phyloP scores from a whole-genome alignment of 768 basidiomycete species.

The Collybia nuda region DNA sequence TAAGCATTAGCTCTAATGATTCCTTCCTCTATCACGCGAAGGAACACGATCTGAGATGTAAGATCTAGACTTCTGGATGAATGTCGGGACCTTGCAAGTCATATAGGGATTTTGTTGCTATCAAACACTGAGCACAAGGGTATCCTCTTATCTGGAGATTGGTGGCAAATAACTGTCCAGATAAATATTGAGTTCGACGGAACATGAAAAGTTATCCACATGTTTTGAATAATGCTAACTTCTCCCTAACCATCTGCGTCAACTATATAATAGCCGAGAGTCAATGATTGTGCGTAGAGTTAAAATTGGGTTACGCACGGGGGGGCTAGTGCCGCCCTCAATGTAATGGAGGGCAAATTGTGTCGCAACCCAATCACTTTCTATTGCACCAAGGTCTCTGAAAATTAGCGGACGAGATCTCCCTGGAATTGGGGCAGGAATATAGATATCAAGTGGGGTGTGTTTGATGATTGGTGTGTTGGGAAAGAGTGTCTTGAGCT shows the following conservation, averaged over 20 bases:
- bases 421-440: conserved; percentile 55
- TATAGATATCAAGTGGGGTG: conserved; percentile 65
- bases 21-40: too few species aligned
- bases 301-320: conserved; percentile 43
- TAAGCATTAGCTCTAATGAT: too few species aligned
- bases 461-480: conserved; percentile 67
- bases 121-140: too few species aligned
- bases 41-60: too few species aligned
- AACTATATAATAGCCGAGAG: too few species aligned
- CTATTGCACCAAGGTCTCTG: conserved; percentile 71
- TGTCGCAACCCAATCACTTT: conserved; percentile 72
- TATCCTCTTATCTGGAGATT: too few species aligned
- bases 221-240: not conserved
- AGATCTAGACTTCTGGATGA: too few species aligned
- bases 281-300: not conserved
- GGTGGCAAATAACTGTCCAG: too few species aligned
- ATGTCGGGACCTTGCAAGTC: too few species aligned
- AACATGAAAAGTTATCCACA: not conserved
- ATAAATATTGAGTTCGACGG: too few species aligned
- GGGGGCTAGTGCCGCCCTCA: conserved; percentile 70
- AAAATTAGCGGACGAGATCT: conserved; percentile 59
- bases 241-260: too few species aligned
- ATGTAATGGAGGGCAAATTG: conserved; percentile 78
- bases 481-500: conserved; percentile 77
- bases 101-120: too few species aligned